phyloP scores from a whole-genome alignment of 768 basidiomycete genomes.

The Leccinum arenicola region DNA sequence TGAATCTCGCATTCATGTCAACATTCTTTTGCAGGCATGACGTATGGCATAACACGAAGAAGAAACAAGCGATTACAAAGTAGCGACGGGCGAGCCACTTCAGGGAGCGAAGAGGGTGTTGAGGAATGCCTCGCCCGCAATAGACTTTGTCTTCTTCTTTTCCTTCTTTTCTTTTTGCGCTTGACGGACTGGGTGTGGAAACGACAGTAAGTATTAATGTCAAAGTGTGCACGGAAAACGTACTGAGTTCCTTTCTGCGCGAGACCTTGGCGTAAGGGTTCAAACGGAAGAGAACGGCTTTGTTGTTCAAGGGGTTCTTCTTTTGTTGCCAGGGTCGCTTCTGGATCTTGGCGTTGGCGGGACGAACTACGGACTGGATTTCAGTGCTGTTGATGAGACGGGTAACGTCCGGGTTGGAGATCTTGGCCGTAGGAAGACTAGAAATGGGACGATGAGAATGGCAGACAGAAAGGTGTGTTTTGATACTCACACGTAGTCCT shows the following conservation, averaged over 20 bases:
- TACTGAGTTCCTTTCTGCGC: constrained; percentile 84
- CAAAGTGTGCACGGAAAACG: constrained; percentile 33
- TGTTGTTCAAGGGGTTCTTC: constrained; percentile 98
- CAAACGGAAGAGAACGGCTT: constrained; percentile 91
- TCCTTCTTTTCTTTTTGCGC: constrained; percentile 50
- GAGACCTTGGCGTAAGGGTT: constrained; percentile 98
- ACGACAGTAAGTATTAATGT: constrained; percentile 2
- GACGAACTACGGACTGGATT: constrained; percentile 95
- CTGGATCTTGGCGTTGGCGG: constrained; percentile 77
- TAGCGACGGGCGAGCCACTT: constrained; percentile 24
- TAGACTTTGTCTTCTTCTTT: constrained; percentile 57
- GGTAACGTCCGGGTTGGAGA: constrained; percentile 94
- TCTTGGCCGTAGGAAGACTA: constrained; percentile 94
- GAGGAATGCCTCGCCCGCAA: constrained; percentile 83
- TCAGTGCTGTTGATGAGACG: constrained; percentile 97
- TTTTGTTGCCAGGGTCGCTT: constrained; percentile 98
- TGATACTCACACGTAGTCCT: constrained; percentile 72
- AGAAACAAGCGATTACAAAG: constrained; percentile 3
- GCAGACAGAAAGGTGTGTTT: background rate
- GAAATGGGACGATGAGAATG: background rate
- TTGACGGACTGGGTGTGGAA: constrained; percentile 60
- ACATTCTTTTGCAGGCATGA: constrained; percentile 16
- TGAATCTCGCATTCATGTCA: background rate
- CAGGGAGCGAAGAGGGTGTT: constrained; percentile 82
- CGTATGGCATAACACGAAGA: constrained; percentile 8